Conservation (phyloP, 2,329 filamentous ascomycete genomes). For the Fusarium nanum region DNA sequence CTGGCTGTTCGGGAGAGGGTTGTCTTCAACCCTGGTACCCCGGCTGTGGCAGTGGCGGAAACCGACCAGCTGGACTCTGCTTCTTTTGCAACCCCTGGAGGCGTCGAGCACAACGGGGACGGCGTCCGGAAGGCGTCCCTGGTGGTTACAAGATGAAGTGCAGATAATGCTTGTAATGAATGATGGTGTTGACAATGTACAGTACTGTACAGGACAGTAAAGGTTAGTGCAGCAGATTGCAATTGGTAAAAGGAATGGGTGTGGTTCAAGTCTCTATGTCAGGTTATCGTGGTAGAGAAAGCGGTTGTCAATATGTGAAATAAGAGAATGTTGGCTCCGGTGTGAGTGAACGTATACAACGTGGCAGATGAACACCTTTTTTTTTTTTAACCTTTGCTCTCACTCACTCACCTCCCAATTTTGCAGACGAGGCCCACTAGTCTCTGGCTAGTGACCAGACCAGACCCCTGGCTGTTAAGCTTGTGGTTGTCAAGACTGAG, state of each 20-base stretch:
- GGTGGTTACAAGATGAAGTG: slow-evolving; percentile 18
- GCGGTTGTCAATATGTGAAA: background rate
- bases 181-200: slow-evolving; percentile 20
- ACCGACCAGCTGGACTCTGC: slow-evolving; percentile 43
- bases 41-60: slow-evolving; percentile 42
- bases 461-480: slow-evolving; percentile 6
- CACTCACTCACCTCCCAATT: background rate
- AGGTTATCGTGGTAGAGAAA: slow-evolving; percentile 1
- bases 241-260: background rate
- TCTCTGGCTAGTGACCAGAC: slow-evolving; percentile 3
- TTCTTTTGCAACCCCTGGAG: slow-evolving; percentile 40
- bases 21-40: slow-evolving; percentile 34
- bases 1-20: slow-evolving; percentile 34
- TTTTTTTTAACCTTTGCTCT: background rate
- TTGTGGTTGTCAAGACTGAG: background rate
- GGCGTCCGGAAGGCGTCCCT: slow-evolving; percentile 43
- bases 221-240: background rate
- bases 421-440: background rate
- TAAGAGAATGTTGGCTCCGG: slow-evolving; percentile 5
- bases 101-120: slow-evolving; percentile 43
- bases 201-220: background rate
- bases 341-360: slow-evolving; percentile 31
- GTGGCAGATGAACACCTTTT: slow-evolving; percentile 30
- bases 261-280: background rate
- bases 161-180: slow-evolving; percentile 35